Percentiles rank a stretch among this genome's conserved stretches.
Evolutionary conservation across 176 grass and related monocot genomes (phyloP).

Genomic region (Cenchrus purpureus): DNA sequence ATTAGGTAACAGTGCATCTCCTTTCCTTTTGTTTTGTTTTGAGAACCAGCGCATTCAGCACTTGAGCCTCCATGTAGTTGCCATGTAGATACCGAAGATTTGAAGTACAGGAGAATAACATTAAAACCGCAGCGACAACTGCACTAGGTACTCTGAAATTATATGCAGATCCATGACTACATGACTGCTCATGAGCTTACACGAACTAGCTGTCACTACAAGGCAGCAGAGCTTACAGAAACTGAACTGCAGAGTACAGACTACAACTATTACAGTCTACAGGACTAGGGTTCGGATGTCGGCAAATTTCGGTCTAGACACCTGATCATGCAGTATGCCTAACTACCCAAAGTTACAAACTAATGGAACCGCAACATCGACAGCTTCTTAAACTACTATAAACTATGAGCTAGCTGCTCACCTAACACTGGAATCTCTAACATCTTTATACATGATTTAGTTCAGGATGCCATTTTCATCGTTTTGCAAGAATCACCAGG

Average conservation of each 20-base stretch:
- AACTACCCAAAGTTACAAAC: neutral
- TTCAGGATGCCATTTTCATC: conserved; percentile 44
- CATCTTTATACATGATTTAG: conserved; percentile 39
- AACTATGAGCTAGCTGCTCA: conserved; percentile 56
- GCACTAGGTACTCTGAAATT: neutral
- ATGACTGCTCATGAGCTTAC: conserved; percentile 2
- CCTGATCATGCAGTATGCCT: conserved; percentile 20
- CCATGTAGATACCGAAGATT: neutral
- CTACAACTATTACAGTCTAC: conserved; percentile 10
- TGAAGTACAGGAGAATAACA: neutral
- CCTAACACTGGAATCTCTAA: conserved; percentile 35
- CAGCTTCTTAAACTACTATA: conserved; percentile 31
- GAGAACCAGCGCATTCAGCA: neutral
- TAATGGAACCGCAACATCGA: conserved; percentile 23
- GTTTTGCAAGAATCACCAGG: conserved; percentile 67
- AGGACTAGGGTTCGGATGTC: conserved; percentile 36
- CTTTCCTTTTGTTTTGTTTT: neutral
- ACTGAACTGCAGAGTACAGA: conserved; percentile 15
- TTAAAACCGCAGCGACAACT: neutral
- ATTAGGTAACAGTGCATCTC: neutral
- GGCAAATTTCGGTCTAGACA: conserved; percentile 35
- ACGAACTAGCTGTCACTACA: conserved; percentile 2
- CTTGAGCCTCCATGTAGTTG: neutral
- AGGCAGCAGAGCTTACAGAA: conserved; percentile 18
- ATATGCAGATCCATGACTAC: neutral